Evolutionary conservation across 2,329 filamentous ascomycete species (phyloP), one percentile per base, ranked within the genome.

Genomic region (Colletotrichum musicola): DNA sequence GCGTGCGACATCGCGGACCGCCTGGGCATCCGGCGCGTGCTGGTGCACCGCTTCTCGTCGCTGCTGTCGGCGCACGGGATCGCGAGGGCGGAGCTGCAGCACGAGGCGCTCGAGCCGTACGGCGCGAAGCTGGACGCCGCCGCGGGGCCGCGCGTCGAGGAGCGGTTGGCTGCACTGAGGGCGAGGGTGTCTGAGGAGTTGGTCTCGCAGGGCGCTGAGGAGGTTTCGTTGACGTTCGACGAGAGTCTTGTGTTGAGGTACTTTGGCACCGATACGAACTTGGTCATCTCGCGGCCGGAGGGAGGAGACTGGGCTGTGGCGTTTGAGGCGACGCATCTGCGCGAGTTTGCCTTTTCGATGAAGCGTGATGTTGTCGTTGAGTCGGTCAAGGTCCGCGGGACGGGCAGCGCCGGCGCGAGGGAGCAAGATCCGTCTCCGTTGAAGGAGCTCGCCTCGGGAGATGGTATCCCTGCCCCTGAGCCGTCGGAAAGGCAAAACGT

Each of bases 41-140:
- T 85, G 2, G 80, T 84, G n/a, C 83, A 83, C 62, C 78, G 79
- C 20, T 79, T 77, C 54, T 82, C 80, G 0, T 80, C 77, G 0
- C 72, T 83, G 3, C 73, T 84, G 1, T 84, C 81, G 0, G 83
- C 82, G 0, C 83, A 84, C 60, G 82, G 82, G 13, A 82, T 84
- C 71, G 77, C 81, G 1, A 74, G 82, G 4, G 79, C 81, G 1
- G 76, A 82, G 62, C 72, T 82, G 0, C 80, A 81, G 4, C 73
- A 75, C 5, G 81, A 83, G 44, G 72, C 73, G 0, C 76, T 77
- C 53, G 76, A 78, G 62, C 80, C 80, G 0, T 77, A 74, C 10
- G 75, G 77, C 2, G 72, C 72, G 12, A 59, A 72, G 42, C 63
- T 76, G 50, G 40, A 70, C 25, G 47, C 20, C 4, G 55, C 55